phyloP scores from a whole-genome alignment of 2,329 filamentous ascomycete species.

The Chrysoporthe deuterocubensis region DNA sequence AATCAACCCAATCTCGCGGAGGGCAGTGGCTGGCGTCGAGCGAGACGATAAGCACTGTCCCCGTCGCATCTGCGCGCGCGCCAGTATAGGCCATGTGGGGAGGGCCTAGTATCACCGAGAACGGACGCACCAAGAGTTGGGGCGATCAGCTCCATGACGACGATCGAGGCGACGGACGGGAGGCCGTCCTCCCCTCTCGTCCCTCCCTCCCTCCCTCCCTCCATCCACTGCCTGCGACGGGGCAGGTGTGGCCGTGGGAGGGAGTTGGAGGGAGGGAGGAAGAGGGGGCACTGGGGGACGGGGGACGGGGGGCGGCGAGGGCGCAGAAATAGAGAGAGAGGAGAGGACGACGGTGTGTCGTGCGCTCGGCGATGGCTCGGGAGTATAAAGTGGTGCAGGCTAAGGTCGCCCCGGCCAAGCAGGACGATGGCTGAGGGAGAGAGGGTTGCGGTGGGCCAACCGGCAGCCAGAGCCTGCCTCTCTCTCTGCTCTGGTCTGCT shows the following conservation, averaged over 20 bases:
- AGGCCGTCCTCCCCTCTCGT: neutral
- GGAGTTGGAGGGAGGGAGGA: too few relatives aligned
- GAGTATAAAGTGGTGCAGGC: neutral
- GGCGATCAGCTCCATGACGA: slow-evolving; percentile 12
- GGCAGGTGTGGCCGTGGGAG: too few relatives aligned
- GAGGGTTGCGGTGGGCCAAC: neutral
- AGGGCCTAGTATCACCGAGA: slow-evolving; percentile 20
- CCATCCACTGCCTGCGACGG: too few relatives aligned
- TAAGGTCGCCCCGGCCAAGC: too few relatives aligned
- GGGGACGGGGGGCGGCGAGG: too few relatives aligned
- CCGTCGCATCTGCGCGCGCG: neutral
- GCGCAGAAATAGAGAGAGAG: neutral
- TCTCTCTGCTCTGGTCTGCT: neutral
- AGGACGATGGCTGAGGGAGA: neutral
- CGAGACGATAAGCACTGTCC: slow-evolving; percentile 18
- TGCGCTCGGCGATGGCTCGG: slow-evolving; percentile 20
- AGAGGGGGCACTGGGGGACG: neutral
- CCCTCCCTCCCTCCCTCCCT: neutral
- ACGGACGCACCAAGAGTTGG: slow-evolving; percentile 23
- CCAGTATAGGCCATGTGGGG: slow-evolving; percentile 20
- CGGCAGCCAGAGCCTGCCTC: neutral
- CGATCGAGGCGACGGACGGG: slow-evolving; percentile 5
- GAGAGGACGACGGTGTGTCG: neutral
- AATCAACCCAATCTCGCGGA: neutral
- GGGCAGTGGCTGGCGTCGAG: slow-evolving; percentile 6